Evolutionary conservation across 2,329 filamentous ascomycete genomes (phyloP), one percentile per base, ranked within the genome.

Genomic region (Pyrenophora tritici-repentis): DNA sequence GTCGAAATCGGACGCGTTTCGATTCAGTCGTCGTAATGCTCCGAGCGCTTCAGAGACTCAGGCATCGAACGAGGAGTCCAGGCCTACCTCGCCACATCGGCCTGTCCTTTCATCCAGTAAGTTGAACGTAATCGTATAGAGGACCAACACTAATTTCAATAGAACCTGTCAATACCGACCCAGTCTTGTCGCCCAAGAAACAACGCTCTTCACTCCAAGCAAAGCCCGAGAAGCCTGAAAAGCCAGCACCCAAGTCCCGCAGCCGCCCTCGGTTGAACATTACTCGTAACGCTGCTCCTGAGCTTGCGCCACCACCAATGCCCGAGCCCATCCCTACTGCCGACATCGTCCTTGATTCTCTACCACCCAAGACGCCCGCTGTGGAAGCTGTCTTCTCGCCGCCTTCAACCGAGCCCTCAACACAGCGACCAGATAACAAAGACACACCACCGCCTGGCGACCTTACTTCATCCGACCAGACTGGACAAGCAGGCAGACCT

Each of bases 151-250:
- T 66, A 47, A 66, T 44, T 13, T 26, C 8, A 29, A 1, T 38
- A 82, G 80, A 81, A 72, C 79, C 70, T 50, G 72, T 77, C 41
- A 83, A 83, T 56, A 72, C 74, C n/a, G 79, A 77, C 50, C 72
- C 74, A 26, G 54, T 73, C 10, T 54, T 74, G n/a, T 76, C 75
- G 13, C 75, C 75, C 2, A 72, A 73, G 58, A 75, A 75, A 61
- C 65, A 73, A 51, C 60, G 64, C 48, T 56, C 67, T 40, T 61
- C 70, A 43, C 36, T 50, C 12, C 53, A 62, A 39, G 63, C 63
- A 40, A 50, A 69, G 56, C 58, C 61, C 4, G 68, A 68, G 10
- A 51, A 69, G 58, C 66, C 64, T 18, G 49, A 63, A 14, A 47
- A 59, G 29, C 53, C 56, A 18, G 44, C 40, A n/a, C 38, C 55